phyloP scores from a whole-genome alignment of 2,329 filamentous ascomycete genomes.

The Botryosphaeria dothidea region DNA sequence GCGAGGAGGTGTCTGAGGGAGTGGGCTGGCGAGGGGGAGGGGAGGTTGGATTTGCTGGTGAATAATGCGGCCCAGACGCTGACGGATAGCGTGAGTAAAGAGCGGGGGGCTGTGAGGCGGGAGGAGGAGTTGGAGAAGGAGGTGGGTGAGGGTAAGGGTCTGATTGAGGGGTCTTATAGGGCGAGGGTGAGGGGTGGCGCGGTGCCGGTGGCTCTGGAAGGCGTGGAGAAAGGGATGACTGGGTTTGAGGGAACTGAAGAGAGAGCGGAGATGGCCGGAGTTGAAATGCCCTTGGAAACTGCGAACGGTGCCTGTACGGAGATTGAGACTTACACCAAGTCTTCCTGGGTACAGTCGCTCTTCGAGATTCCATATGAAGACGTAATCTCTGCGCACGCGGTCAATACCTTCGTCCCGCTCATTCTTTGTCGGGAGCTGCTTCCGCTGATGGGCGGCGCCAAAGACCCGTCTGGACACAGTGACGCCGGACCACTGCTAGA shows the following conservation, averaged over 20 bases:
- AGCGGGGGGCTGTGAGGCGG: too few relatives aligned
- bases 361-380: constrained; percentile 43
- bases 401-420: constrained; percentile 42
- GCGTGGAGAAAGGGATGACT: too few relatives aligned
- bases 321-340: constrained; percentile 20
- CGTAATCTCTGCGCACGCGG: constrained; percentile 38
- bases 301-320: not conserved
- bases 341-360: constrained; percentile 40
- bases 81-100: too few relatives aligned
- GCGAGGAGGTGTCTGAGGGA: constrained; percentile 23
- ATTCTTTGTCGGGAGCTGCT: constrained; percentile 42
- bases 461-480: not conserved
- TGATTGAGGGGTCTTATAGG: constrained; percentile 23
- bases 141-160: constrained; percentile 31
- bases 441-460: constrained; percentile 27
- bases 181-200: not conserved
- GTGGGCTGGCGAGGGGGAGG: constrained; percentile 16
- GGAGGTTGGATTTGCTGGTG: too few relatives aligned
- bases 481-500: not conserved
- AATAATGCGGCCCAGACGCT: too few relatives aligned
- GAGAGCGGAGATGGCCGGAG: not conserved
- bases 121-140: too few relatives aligned
- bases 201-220: not conserved
- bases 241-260: not conserved
- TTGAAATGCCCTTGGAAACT: not conserved